These are phyloP conservation scores for Coelastrella sp. DNA, from an alignment of 139 green algal species.

Conservation along the genomic window DNA sequence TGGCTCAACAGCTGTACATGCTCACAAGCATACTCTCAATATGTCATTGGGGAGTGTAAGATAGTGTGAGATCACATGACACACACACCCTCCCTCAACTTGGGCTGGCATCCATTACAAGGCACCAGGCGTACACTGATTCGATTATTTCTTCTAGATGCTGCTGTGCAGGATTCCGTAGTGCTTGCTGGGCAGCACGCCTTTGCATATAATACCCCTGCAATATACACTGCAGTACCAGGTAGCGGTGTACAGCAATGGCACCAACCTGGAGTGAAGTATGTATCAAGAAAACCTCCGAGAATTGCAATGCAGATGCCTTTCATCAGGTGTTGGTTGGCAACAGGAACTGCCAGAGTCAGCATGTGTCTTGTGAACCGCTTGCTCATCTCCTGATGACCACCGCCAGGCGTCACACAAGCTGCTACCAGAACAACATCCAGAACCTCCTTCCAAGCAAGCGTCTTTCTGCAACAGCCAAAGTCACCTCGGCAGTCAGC, in stretches of 20 bases:
- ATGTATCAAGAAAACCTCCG: conserved; percentile 72
- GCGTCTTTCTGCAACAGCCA: conserved; percentile 37
- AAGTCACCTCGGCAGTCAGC: not conserved
- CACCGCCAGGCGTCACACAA: conserved; percentile 83
- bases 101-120: too few species aligned
- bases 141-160: too few species aligned
- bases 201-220: too few species aligned
- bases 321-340: conserved; percentile 62
- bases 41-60: too few species aligned
- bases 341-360: conserved; percentile 74
- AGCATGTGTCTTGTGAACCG: conserved; percentile 82
- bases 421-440: conserved; percentile 72
- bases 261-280: conserved; percentile 59
- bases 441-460: conserved; percentile 90
- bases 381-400: conserved; percentile 60
- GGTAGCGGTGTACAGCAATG: not conserved
- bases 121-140: too few species aligned
- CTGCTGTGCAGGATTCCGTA: too few species aligned
- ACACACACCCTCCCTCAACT: too few species aligned
- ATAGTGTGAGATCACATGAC: too few species aligned
- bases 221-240: not conserved
- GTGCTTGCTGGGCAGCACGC: too few species aligned
- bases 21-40: too few species aligned
- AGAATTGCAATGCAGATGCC: conserved; percentile 81
- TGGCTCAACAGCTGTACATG: not conserved